Base-by-base conservation (phyloP, 164 flowering plant species). In the Taxillus chinensis region DNA sequence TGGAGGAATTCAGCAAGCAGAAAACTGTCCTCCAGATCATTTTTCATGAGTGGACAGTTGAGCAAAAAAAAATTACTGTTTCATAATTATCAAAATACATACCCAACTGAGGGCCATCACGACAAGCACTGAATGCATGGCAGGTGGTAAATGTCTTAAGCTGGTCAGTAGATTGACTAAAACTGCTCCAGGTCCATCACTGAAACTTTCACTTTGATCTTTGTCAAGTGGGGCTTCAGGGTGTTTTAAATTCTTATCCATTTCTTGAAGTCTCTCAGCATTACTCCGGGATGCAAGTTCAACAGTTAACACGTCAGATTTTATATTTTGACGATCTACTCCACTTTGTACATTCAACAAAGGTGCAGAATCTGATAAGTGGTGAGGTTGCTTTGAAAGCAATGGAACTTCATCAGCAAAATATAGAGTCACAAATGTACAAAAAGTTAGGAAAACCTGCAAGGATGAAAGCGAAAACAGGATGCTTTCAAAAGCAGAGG, bases 31-130 rank as follows among this genome's bases (percentile, higher is more conserved):
- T 51, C 55, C 7, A n/a, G 16, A 49, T 12, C 27, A 64, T 59
- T 10, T 60, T 39, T 41, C 15, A 62, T 12, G 45, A 41, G 38
- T 16, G 42, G 11, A 16, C 39, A 67, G 46, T 59, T 14, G 17
- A 15, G 57, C 8, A 52, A 14, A 15, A 42, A n/a, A 42, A 17
- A 56, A 68, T 52, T 14, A 3, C 58, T 41, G 59, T 17, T 6
- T 5, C 37, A 42, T 43, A n/a, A 43, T 51, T 15, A 64, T 13
- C 27, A 39, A 48, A 38, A 52, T 5, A 71, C 83, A 57, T 83
- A 93, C 99, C 99, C 99, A 93, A 60, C 79, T 86, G 63, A 93
- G 85, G 70, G 97, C 96, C 95, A 89, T 89, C 61, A 93, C 99
- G 64, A 85, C 59, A 55, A 93, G 95, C 64, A 90, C 99, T 38